Conservation (phyloP, 208 protist genomes). For the Porcisia deanei region DNA sequence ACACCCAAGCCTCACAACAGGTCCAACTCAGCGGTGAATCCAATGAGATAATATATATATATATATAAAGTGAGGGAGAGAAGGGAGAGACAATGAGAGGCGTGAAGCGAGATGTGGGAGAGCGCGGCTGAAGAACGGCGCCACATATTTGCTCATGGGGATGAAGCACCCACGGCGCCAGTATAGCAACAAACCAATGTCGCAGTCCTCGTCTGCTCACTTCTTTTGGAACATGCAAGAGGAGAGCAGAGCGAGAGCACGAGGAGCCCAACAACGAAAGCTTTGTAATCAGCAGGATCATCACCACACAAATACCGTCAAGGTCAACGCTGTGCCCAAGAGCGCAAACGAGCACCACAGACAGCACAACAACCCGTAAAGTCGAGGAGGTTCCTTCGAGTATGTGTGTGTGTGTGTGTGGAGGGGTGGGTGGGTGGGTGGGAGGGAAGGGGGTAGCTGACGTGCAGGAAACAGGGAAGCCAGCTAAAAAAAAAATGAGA, state of each 20-base stretch:
- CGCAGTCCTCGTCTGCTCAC: not conserved
- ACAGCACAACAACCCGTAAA: not conserved
- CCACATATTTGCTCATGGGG: not conserved
- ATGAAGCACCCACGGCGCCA: too few relatives aligned
- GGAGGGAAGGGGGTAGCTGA: not conserved
- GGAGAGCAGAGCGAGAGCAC: not conserved
- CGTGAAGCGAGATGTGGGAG: not conserved
- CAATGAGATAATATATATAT: too few relatives aligned
- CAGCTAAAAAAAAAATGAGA: not conserved
- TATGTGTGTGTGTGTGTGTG: not conserved
- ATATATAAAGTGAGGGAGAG: too few relatives aligned
- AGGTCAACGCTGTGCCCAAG: not conserved
- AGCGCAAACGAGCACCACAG: not conserved
- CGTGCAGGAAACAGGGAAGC: not conserved
- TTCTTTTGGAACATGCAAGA: not conserved
- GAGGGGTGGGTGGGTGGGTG: not conserved
- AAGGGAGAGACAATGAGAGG: too few relatives aligned
- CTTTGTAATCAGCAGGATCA: not conserved
- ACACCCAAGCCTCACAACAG: too few relatives aligned
- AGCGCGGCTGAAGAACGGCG: not conserved
- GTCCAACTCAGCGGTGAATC: too few relatives aligned
- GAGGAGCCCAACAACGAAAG: too few relatives aligned
- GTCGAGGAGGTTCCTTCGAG: not conserved
- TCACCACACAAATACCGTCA: not conserved
- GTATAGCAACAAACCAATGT: not conserved